phyloP scores from a whole-genome alignment of 2,329 filamentous ascomycete species.

The Exophiala sp. region DNA sequence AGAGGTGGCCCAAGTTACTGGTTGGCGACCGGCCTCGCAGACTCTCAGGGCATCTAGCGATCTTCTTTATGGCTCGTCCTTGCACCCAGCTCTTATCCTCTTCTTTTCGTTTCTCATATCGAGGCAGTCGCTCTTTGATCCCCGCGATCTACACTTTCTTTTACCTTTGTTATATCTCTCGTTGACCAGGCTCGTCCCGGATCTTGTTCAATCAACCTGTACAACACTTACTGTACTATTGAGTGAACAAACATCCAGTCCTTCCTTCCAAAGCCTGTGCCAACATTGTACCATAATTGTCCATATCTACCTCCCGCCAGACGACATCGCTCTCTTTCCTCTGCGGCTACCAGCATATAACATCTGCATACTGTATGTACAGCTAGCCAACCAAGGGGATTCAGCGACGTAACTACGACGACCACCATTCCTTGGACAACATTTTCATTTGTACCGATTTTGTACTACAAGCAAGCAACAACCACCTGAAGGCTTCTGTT shows the following conservation, averaged over 20 bases:
- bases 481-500: constrained; percentile 5
- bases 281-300: constrained; percentile 25
- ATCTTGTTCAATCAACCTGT: constrained; percentile 28
- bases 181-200: constrained; percentile 29
- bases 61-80: constrained; percentile 29
- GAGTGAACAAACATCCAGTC: constrained; percentile 29
- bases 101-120: constrained; percentile 28
- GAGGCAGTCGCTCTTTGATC: constrained; percentile 28
- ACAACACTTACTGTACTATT: constrained; percentile 23
- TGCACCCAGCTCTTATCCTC: constrained; percentile 25
- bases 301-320: constrained; percentile 10
- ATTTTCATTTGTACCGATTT: constrained; percentile 19
- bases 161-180: constrained; percentile 26
- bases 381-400: constrained; percentile 12
- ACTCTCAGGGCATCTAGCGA: constrained; percentile 26
- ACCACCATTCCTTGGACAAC: constrained; percentile 23
- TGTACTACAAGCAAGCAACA: constrained; percentile 18
- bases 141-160: constrained; percentile 28
- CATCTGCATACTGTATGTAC: constrained; percentile 22
- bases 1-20: constrained; percentile 24
- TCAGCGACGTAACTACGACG: constrained; percentile 11
- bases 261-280: constrained; percentile 28
- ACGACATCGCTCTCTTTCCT: constrained; percentile 8
- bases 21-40: constrained; percentile 16
- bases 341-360: constrained; percentile 20